A percentile compares a stretch with the other conserved stretches of the same genome.
Evolutionary conservation across 805 yeast genomes (phyloP).

Genomic region (Saccharomyces paradoxus): DNA sequence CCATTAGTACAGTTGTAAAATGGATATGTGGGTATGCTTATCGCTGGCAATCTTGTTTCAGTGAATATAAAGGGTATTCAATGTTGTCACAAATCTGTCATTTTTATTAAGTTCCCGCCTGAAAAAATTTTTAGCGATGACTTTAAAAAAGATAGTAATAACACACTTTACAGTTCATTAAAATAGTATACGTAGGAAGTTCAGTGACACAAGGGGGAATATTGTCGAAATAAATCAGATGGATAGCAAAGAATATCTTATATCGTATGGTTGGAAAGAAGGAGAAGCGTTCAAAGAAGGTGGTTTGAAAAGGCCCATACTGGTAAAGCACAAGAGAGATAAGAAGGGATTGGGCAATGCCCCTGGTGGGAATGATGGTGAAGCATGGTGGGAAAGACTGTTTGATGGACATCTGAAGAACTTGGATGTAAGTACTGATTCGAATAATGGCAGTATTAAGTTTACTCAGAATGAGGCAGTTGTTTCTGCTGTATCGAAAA

Average conservation of each 20-base stretch:
- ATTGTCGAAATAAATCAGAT: conserved; percentile 18
- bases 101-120: not conserved
- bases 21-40: not conserved
- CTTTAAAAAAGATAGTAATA: not conserved
- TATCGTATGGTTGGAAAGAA: conserved; percentile 82
- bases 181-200: not conserved
- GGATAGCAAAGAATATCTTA: conserved; percentile 69
- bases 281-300: conserved; percentile 80
- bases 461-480: conserved; percentile 47
- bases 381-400: conserved; percentile 94
- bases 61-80: not conserved
- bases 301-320: conserved; percentile 73
- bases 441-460: conserved; percentile 33
- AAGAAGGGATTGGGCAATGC: conserved; percentile 84
- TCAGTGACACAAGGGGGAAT: not conserved
- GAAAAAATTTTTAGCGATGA: not conserved
- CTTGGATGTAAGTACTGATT: conserved; percentile 44
- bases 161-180: not conserved
- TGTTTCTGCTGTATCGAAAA: conserved; percentile 40
- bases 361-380: conserved; percentile 55
- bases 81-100: not conserved
- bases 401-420: conserved; percentile 88
- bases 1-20: not conserved
- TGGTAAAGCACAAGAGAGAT: conserved; percentile 86
- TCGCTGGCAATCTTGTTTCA: not conserved